These are phyloP conservation scores for Wickerhamiella kurtzmanii DNA, from an alignment of 805 yeast genomes.

Conservation along the genomic window DNA sequence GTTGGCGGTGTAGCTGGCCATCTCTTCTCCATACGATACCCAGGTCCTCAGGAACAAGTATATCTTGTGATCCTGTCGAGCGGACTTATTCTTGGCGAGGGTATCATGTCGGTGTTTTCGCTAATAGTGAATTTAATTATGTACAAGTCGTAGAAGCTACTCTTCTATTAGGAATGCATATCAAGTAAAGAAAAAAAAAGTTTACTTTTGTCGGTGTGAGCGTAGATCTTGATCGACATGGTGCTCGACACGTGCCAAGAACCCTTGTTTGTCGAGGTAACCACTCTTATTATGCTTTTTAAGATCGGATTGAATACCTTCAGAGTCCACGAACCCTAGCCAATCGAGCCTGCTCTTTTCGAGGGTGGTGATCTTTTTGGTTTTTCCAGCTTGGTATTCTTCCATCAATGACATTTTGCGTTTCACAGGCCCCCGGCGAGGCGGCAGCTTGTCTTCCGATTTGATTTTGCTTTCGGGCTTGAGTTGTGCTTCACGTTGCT, in stretches of 20 bases:
- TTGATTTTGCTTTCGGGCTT: not conserved
- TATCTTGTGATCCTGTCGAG: constrained; percentile 76
- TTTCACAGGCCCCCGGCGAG: constrained; percentile 30
- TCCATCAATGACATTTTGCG: constrained; percentile 66
- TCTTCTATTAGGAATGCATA: not conserved
- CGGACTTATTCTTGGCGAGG: constrained; percentile 90
- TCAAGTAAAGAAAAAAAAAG: not conserved
- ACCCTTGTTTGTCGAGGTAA: constrained; percentile 80
- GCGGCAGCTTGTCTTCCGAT: constrained; percentile 4
- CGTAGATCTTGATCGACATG: constrained; percentile 36
- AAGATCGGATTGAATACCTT: constrained; percentile 73
- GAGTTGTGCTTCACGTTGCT: constrained; percentile 13
- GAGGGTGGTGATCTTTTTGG: constrained; percentile 73
- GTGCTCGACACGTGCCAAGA: constrained; percentile 60
- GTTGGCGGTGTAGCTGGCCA: constrained; percentile 68
- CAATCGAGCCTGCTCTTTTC: constrained; percentile 91
- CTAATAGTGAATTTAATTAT: constrained; percentile 39
- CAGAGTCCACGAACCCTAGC: constrained; percentile 84
- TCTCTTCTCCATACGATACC: constrained; percentile 27
- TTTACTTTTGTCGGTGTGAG: constrained; percentile 8
- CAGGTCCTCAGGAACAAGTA: constrained; percentile 39
- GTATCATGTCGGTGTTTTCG: constrained; percentile 68
- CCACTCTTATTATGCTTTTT: constrained; percentile 76
- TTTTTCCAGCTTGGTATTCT: constrained; percentile 53
- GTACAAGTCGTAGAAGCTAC: not conserved